Conservation (phyloP, 306 rosid species). For the Lithocarpus polystachyus region DNA sequence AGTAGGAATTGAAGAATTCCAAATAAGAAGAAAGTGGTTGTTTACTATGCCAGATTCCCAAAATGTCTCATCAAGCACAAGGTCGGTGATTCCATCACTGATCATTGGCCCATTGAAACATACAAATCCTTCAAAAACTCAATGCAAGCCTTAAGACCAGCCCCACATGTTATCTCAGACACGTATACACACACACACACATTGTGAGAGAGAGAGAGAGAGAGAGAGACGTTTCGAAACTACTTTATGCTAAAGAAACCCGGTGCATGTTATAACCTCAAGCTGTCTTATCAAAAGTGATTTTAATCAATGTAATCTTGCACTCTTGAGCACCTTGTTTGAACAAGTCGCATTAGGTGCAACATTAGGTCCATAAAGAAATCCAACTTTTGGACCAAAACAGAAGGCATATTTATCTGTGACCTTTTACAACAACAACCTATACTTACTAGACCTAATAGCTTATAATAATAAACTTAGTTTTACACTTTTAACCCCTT, state of each 20-base stretch:
- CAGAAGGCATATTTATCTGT: slow-evolving; percentile 29
- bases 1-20: slow-evolving; percentile 32
- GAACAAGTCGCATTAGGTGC: slow-evolving; percentile 13
- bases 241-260: slow-evolving; percentile 14
- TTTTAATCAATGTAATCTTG: background rate
- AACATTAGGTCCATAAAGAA: slow-evolving; percentile 17
- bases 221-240: slow-evolving; percentile 35
- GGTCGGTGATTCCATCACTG: slow-evolving; percentile 48
- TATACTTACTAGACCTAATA: background rate
- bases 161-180: slow-evolving; percentile 23
- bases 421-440: slow-evolving; percentile 27
- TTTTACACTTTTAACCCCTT: slow-evolving; percentile 28
- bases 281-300: slow-evolving; percentile 47
- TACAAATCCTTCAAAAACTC: slow-evolving; percentile 29
- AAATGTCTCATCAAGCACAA: slow-evolving; percentile 60
- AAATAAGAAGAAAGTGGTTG: slow-evolving; percentile 18
- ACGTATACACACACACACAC: background rate
- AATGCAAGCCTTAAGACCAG: slow-evolving; percentile 33
- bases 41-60: slow-evolving; percentile 48
- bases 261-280: slow-evolving; percentile 1
- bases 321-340: slow-evolving; percentile 2
- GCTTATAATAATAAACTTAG: slow-evolving; percentile 1
- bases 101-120: slow-evolving; percentile 37
- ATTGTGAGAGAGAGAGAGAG: background rate
- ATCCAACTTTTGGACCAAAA: slow-evolving; percentile 43